Percentiles rank a stretch among this genome's conserved stretches.
Conservation (phyloP, 495 filamentous ascomycete genomes). For the Hyphodiscus hymeniophilus region DNA sequence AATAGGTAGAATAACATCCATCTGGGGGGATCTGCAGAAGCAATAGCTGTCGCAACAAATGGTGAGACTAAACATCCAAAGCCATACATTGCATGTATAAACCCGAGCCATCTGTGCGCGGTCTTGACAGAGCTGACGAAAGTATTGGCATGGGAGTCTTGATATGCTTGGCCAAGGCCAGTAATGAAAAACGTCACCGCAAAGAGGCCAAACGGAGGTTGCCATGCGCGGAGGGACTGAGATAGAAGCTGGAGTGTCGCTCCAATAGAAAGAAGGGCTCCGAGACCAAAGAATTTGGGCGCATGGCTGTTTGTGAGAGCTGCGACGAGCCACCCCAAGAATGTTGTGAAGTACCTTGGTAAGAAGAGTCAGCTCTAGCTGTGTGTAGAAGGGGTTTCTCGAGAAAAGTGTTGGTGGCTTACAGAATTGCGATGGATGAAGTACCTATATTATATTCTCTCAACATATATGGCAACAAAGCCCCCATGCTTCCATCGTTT, state of each 20-base stretch:
- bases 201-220: constrained; percentile 40
- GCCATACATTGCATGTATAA: constrained; percentile 49
- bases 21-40: constrained; percentile 17
- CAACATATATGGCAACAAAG: constrained; percentile 47
- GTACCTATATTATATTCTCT: constrained; percentile 38
- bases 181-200: constrained; percentile 39
- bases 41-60: constrained; percentile 41
- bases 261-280: constrained; percentile 39
- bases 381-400: no score
- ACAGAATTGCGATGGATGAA: constrained; percentile 39
- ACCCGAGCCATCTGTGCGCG: constrained; percentile 47
- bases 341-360: constrained; percentile 31
- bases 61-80: constrained; percentile 42
- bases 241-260: constrained; percentile 37
- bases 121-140: constrained; percentile 37
- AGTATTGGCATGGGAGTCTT: constrained; percentile 46
- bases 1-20: constrained; percentile 40
- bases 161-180: constrained; percentile 41
- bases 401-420: constrained; percentile 22
- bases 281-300: constrained; percentile 33
- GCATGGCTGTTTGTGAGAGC: constrained; percentile 40
- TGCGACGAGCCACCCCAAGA: constrained; percentile 40
- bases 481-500: constrained; percentile 47
- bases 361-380: constrained; percentile 4
- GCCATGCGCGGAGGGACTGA: constrained; percentile 40